Evolutionary conservation across 2,329 filamentous ascomycete genomes (phyloP).

Genomic region (Colletotrichum filicis): DNA sequence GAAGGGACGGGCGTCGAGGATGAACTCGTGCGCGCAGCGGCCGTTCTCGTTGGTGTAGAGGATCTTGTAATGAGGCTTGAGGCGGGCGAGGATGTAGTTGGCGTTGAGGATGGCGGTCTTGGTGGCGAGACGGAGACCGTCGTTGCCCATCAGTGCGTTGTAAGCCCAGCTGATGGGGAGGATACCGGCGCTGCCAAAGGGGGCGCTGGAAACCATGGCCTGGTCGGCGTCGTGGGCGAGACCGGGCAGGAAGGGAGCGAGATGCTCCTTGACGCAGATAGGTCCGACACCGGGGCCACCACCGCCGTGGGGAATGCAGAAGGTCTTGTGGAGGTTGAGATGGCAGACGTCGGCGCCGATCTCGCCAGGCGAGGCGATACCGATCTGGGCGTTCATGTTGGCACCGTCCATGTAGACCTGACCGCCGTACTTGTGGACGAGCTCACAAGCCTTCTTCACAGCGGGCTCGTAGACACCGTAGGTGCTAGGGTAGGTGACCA

Average conservation of each 20-base stretch:
- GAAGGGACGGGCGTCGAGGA: slow-evolving; percentile 88
- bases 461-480: slow-evolving; percentile 94
- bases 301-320: slow-evolving; percentile 96
- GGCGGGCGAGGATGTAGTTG: slow-evolving; percentile 92
- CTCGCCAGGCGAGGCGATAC: slow-evolving; percentile 91
- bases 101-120: slow-evolving; percentile 95
- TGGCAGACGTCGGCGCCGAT: slow-evolving; percentile 98
- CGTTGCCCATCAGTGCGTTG: slow-evolving; percentile 90
- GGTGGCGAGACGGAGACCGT: slow-evolving; percentile 87
- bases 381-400: slow-evolving; percentile 99
- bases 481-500: slow-evolving; percentile 97
- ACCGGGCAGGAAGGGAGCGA: slow-evolving; percentile 80
- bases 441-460: slow-evolving; percentile 84
- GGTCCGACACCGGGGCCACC: slow-evolving; percentile 94
- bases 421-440: slow-evolving; percentile 88
- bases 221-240: slow-evolving; percentile 43
- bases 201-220: slow-evolving; percentile 81
- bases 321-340: slow-evolving; percentile 97
- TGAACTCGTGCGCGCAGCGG: slow-evolving; percentile 97
- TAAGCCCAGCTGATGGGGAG: slow-evolving; percentile 96
- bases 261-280: slow-evolving; percentile 88
- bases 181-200: slow-evolving; percentile 90
- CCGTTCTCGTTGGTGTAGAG: slow-evolving; percentile 92
- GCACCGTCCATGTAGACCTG: slow-evolving; percentile 99
- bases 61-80: slow-evolving; percentile 87